Conservation (phyloP, 768 basidiomycete genomes). For the Trametes coccinea region DNA sequence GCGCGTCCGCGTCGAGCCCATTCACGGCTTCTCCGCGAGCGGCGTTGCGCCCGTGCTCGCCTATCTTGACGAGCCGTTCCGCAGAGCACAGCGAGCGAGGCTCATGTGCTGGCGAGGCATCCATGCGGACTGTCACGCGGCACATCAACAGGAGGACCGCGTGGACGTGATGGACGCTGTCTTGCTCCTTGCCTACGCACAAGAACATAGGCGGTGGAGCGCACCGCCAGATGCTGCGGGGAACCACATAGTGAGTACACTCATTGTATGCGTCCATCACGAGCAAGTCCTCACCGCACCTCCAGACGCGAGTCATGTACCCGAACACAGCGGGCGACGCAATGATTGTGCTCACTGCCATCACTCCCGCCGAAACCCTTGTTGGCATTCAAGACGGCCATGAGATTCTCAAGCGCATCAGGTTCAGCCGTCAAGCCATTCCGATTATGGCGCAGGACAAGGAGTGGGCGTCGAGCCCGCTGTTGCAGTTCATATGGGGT, state of each 20-base stretch:
- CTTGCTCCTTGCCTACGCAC: conserved; percentile 3
- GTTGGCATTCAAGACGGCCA: background rate
- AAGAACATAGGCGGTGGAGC: conserved; percentile 11
- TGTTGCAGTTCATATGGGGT: background rate
- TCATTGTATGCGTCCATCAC: background rate
- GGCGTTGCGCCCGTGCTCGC: conserved; percentile 10
- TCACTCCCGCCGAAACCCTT: conserved; percentile 7
- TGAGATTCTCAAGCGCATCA: conserved; percentile 5
- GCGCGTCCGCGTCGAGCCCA: conserved; percentile 8
- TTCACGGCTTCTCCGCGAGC: conserved; percentile 11
- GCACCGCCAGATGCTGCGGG: background rate
- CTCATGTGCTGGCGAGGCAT: background rate
- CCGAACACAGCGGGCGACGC: background rate
- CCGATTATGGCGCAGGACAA: background rate
- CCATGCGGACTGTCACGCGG: background rate
- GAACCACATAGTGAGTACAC: background rate
- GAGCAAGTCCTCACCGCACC: background rate
- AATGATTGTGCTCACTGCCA: conserved; percentile 9
- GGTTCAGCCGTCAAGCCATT: background rate
- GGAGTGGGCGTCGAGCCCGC: background rate
- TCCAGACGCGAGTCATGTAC: conserved; percentile 8
- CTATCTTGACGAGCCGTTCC: conserved; percentile 9
- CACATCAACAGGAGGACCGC: background rate
- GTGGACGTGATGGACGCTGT: conserved; percentile 3
- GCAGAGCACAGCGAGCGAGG: background rate